A percentile compares a stretch with the other conserved stretches of the same genome.
phyloP scores from a whole-genome alignment of 1,284 basidiomycete genomes.

The Fomitopsis betulina region DNA sequence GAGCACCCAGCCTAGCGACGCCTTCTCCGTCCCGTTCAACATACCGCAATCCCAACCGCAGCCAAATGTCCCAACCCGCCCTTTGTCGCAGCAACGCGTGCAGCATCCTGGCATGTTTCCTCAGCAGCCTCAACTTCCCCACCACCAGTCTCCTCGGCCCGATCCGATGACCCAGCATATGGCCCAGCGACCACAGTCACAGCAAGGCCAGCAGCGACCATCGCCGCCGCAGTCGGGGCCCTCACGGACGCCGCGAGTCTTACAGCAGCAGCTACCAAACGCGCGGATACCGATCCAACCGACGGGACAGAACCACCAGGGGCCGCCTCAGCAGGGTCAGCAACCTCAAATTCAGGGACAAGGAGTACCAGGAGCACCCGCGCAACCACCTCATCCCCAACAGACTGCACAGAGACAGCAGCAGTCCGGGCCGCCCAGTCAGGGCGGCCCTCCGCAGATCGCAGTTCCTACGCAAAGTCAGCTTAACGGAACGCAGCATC shows the following conservation, averaged over 20 bases:
- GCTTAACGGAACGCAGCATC: constrained; percentile 2
- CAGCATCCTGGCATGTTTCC: constrained; percentile 23
- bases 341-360: constrained; percentile 15
- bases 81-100: constrained; percentile 38
- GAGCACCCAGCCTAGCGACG: constrained; percentile 31
- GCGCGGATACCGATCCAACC: constrained; percentile 9
- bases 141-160: constrained; percentile 39
- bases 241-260: constrained; percentile 20
- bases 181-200: constrained; percentile 24
- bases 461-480: constrained; percentile 19
- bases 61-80: constrained; percentile 35
- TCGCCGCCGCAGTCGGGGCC: constrained; percentile 17
- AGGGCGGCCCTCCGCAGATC: constrained; percentile 17
- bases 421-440: background rate
- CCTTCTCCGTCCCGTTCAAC: constrained; percentile 27
- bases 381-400: constrained; percentile 14
- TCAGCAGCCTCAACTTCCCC: constrained; percentile 21
- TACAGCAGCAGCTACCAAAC: constrained; percentile 18
- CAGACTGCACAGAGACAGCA: constrained; percentile 19
- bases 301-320: constrained; percentile 13
- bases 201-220: constrained; percentile 19
- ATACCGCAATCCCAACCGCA: constrained; percentile 28
- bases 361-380: constrained; percentile 1
- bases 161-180: constrained; percentile 18
- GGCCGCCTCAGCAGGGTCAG: constrained; percentile 22